Conservation (phyloP, 345 rosid species). For the Excoecaria agallocha region DNA sequence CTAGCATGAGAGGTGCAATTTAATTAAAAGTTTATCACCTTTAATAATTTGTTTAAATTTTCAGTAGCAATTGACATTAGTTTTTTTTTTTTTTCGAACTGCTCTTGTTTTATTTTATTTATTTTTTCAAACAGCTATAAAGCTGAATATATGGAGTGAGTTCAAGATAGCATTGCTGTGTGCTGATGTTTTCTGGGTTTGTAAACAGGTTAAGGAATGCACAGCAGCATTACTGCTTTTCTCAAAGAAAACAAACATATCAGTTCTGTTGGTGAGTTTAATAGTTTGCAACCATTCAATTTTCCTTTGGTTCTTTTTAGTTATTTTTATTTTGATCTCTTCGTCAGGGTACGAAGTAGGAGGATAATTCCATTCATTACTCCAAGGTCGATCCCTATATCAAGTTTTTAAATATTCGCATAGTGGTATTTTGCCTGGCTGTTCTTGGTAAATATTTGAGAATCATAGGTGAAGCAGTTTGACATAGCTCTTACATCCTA, state of each 20-base stretch:
- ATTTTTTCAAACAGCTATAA: not conserved
- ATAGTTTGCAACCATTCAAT: not conserved
- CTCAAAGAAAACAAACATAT: constrained; percentile 78
- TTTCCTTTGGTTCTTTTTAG: not conserved
- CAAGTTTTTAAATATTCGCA: not conserved
- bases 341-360: not conserved
- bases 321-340: not conserved
- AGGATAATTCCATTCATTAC: not conserved
- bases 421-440: not conserved
- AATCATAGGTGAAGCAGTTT: not conserved
- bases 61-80: not conserved
- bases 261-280: constrained; percentile 78
- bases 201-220: constrained; percentile 79
- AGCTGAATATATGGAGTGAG: not conserved
- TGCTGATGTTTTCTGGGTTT: constrained; percentile 2
- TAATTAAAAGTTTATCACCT: not conserved
- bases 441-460: not conserved
- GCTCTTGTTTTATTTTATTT: not conserved
- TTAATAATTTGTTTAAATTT: not conserved
- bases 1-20: not conserved
- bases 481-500: not conserved
- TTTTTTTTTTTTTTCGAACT: not conserved
- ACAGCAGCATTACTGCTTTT: constrained; percentile 82
- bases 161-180: constrained; percentile 4
- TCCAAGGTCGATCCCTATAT: not conserved